A percentile compares a stretch with the other conserved stretches of the same genome.
phyloP scores from a whole-genome alignment of 805 yeast genomes.

The Metschnikowia aberdeeniae region DNA sequence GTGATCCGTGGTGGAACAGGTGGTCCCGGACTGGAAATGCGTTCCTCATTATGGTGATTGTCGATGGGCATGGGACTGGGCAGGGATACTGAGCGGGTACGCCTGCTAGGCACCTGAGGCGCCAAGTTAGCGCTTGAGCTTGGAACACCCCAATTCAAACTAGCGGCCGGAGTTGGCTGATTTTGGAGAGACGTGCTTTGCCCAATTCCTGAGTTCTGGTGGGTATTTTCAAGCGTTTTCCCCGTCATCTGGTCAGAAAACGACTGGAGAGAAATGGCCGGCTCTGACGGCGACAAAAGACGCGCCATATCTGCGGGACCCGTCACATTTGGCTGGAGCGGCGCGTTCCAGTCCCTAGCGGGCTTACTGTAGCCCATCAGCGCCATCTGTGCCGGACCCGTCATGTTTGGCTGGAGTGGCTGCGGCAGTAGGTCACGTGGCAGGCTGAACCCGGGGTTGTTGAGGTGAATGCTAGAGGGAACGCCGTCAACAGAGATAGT shows the following conservation, averaged over 20 bases:
- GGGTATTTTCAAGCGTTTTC: constrained; percentile 30
- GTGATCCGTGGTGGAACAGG: constrained; percentile 22
- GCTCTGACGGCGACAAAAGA: constrained; percentile 22
- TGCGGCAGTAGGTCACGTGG: constrained; percentile 13
- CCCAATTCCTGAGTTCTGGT: constrained; percentile 28
- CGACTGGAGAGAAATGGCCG: constrained; percentile 37
- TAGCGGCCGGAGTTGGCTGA: too few species aligned
- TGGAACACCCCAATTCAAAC: too few species aligned
- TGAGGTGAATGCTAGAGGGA: constrained; percentile 50
- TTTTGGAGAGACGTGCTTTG: too few species aligned
- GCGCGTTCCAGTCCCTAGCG: constrained; percentile 5
- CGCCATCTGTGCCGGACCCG: constrained; percentile 44
- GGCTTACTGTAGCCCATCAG: constrained; percentile 16
- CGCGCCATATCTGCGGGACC: constrained; percentile 33
- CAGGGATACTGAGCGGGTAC: constrained; percentile 32
- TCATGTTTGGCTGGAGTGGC: constrained; percentile 40
- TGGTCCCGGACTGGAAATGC: constrained; percentile 7
- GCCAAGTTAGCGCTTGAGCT: constrained; percentile 3
- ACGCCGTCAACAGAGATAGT: constrained; percentile 71
- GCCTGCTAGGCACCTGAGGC: constrained; percentile 37
- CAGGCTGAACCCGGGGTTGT: constrained; percentile 10
- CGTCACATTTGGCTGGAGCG: constrained; percentile 26
- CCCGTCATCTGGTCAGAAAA: constrained; percentile 42
- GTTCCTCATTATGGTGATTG: background rate
- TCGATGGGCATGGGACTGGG: constrained; percentile 18